These are phyloP conservation scores for Fraxinus angustifolia DNA, from an alignment of 305 asterid genomes.

Conservation along the genomic window DNA sequence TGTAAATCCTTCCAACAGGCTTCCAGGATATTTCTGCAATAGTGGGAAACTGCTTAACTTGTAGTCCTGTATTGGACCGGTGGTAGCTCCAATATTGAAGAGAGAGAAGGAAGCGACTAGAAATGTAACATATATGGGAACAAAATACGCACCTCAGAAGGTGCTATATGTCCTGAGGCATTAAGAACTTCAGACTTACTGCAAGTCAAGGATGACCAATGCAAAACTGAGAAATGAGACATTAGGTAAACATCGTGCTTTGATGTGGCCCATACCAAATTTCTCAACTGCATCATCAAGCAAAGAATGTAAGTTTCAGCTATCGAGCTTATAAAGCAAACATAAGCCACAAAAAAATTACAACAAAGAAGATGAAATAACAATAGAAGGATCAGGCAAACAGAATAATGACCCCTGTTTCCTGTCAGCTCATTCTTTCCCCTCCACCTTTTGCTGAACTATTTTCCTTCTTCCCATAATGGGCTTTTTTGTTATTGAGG, in stretches of 20 bases:
- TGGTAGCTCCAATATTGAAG: background rate
- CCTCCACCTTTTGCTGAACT: background rate
- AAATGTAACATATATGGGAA: background rate
- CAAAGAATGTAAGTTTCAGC: constrained; percentile 18
- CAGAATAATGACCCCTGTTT: background rate
- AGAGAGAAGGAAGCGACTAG: background rate
- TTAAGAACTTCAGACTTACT: constrained; percentile 58
- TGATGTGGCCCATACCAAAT: constrained; percentile 66
- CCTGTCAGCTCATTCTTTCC: background rate
- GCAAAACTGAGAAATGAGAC: constrained; percentile 60
- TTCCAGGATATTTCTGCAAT: constrained; percentile 91
- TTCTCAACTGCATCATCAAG: constrained; percentile 51
- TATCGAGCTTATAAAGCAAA: background rate
- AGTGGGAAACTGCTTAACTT: background rate
- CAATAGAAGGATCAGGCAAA: background rate
- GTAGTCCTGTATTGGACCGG: background rate
- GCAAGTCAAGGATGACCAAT: constrained; percentile 57
- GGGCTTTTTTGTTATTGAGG: background rate
- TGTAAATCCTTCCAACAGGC: constrained; percentile 84
- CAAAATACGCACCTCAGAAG: constrained; percentile 62
- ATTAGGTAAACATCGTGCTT: constrained; percentile 64
- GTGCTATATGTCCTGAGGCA: constrained; percentile 83
- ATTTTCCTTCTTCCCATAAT: background rate
- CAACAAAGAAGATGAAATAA: background rate
- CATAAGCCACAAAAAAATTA: background rate